Conservation (phyloP, 2,329 filamentous ascomycete species). For the Pleomassaria siparia region DNA sequence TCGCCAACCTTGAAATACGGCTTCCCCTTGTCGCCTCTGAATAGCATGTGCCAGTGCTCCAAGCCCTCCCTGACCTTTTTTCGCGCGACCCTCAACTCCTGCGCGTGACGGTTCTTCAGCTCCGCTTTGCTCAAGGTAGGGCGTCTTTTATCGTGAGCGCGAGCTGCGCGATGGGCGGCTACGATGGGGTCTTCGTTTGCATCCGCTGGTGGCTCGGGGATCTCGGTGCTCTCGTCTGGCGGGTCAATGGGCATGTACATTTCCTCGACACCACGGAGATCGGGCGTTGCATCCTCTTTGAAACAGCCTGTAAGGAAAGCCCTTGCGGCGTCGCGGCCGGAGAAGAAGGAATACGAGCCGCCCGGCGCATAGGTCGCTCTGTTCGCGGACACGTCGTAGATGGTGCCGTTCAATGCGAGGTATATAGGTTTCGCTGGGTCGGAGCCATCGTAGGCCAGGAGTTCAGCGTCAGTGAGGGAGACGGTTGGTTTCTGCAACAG, state of each 20-base stretch:
- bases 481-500: slow-evolving; percentile 57
- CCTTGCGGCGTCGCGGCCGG: slow-evolving; percentile 81
- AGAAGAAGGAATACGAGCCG: slow-evolving; percentile 83
- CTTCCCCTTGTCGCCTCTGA: slow-evolving; percentile 65
- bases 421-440: slow-evolving; percentile 79
- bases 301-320: slow-evolving; percentile 95
- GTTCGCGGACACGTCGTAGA: slow-evolving; percentile 78
- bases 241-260: slow-evolving; percentile 69
- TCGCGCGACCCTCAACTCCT: slow-evolving; percentile 67
- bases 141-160: slow-evolving; percentile 13
- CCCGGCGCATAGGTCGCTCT: slow-evolving; percentile 61
- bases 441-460: slow-evolving; percentile 74
- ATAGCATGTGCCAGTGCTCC: slow-evolving; percentile 82
- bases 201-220: slow-evolving; percentile 16
- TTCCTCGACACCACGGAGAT: slow-evolving; percentile 82
- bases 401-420: slow-evolving; percentile 83
- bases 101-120: slow-evolving; percentile 56
- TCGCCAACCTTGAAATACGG: slow-evolving; percentile 82
- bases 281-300: slow-evolving; percentile 76
- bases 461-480: slow-evolving; percentile 72
- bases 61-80: slow-evolving; percentile 68
- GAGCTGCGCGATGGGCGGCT: slow-evolving; percentile 31
- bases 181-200: neutral
- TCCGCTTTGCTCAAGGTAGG: slow-evolving; percentile 26
- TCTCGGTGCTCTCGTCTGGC: slow-evolving; percentile 52